A percentile compares a stretch with the other conserved stretches of the same genome.
Conservation (phyloP, 208 protist genomes). For the Leishmania tarentolae region DNA sequence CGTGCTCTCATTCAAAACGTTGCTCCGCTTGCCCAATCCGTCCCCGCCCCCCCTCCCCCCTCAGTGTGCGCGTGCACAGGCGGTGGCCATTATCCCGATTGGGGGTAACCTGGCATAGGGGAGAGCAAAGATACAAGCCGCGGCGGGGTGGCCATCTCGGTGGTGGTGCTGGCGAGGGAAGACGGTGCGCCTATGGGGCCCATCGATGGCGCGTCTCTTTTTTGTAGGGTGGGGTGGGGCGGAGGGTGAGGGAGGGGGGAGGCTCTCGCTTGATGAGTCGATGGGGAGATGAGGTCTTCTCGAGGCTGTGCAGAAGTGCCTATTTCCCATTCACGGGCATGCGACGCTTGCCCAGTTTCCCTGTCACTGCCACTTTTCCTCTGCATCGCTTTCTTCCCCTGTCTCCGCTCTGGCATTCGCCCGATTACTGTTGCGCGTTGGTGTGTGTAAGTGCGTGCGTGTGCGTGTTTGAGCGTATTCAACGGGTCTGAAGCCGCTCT, state of each 20-base stretch:
- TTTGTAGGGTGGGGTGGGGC: not conserved
- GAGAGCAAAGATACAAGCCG: not conserved
- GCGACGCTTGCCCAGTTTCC: not conserved
- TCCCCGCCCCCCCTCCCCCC: not conserved
- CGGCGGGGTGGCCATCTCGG: not conserved
- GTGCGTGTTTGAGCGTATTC: no score
- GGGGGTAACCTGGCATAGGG: not conserved
- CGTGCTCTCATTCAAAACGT: no score
- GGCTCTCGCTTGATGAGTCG: not conserved
- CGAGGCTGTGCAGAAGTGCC: not conserved
- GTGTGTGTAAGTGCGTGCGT: not conserved
- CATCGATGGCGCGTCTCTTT: not conserved
- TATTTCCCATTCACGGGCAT: not conserved
- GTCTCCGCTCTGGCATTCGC: not conserved
- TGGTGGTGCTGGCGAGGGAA: not conserved
- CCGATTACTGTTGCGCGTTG: not conserved
- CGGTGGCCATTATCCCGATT: not conserved
- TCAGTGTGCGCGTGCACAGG: not conserved
- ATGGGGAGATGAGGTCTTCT: not conserved
- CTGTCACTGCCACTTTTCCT: not conserved
- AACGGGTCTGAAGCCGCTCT: not conserved
- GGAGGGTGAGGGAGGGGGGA: not conserved
- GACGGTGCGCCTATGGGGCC: not conserved
- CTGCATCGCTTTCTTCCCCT: not conserved
- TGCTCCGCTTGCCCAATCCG: no score